A percentile compares a stretch with the other conserved stretches of the same genome.
These are phyloP conservation scores for Aspergillus glaucus DNA, from an alignment of 2,329 filamentous ascomycete genomes.

Conservation along the genomic window DNA sequence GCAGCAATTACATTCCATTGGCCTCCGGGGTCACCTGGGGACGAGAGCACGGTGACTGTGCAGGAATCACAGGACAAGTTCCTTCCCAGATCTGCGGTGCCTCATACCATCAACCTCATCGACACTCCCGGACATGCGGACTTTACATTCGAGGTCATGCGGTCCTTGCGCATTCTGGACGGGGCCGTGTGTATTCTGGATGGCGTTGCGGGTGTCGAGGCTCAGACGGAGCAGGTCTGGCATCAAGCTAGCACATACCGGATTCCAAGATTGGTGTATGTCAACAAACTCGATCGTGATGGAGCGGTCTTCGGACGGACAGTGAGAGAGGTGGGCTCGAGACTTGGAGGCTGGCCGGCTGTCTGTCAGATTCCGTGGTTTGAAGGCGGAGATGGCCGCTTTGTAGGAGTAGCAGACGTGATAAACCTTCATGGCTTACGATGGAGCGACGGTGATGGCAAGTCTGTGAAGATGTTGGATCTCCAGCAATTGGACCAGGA, in stretches of 20 bases:
- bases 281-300: constrained; percentile 81
- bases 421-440: constrained; percentile 67
- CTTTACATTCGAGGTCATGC: constrained; percentile 92
- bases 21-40: constrained; percentile 52
- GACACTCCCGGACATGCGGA: constrained; percentile 96
- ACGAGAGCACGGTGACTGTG: constrained; percentile 9
- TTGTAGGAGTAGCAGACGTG: constrained; percentile 79
- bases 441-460: constrained; percentile 65
- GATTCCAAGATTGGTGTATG: constrained; percentile 74
- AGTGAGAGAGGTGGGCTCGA: constrained; percentile 74
- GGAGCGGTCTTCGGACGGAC: constrained; percentile 78
- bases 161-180: constrained; percentile 80
- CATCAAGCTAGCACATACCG: constrained; percentile 75
- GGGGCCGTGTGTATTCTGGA: constrained; percentile 91
- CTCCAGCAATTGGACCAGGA: constrained; percentile 48
- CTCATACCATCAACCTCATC: constrained; percentile 80
- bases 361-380: constrained; percentile 97
- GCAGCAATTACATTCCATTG: constrained; percentile 93
- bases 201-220: constrained; percentile 88
- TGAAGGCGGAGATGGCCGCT: constrained; percentile 62
- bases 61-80: constrained; percentile 24
- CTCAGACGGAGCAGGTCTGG: constrained; percentile 97
- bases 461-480: constrained; percentile 51
- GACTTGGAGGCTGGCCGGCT: constrained; percentile 76
- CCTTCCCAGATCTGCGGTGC: constrained; percentile 46